Percentiles rank a stretch among this genome's conserved stretches.
Conservation (phyloP, 2,329 filamentous ascomycete species). For the Arthrobotrys sphaeroides region DNA sequence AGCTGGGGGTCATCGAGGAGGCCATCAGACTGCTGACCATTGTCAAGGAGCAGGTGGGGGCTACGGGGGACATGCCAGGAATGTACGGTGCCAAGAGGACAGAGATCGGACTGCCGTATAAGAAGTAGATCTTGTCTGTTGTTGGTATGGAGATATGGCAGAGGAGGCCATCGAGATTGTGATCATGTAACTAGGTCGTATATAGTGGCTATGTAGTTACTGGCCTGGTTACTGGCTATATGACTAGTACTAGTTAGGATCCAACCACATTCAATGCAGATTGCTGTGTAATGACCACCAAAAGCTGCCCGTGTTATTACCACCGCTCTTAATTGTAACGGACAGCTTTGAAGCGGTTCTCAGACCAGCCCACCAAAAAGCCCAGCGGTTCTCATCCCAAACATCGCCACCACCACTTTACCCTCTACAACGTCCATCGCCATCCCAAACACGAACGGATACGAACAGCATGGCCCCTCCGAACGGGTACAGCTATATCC, state of each 20-base stretch:
- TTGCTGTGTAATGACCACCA: no score
- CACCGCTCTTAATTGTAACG: no score
- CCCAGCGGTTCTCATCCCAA: constrained; percentile 28
- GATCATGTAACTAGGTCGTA: not conserved
- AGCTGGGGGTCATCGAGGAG: constrained; percentile 72
- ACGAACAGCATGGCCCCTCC: not conserved
- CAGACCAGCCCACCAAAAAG: constrained; percentile 4
- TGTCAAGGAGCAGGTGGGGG: constrained; percentile 75
- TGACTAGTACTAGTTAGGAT: no score
- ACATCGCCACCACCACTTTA: not conserved
- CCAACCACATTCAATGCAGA: no score
- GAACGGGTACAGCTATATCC: constrained; percentile 1
- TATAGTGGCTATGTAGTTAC: not conserved
- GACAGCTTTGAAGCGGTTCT: constrained; percentile 1
- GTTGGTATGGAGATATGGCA: not conserved
- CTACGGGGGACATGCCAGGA: constrained; percentile 70
- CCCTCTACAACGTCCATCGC: not conserved
- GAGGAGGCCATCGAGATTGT: not conserved
- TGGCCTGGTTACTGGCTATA: no score
- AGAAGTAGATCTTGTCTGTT: constrained; percentile 16
- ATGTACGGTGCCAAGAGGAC: constrained; percentile 50
- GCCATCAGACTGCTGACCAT: constrained; percentile 74
- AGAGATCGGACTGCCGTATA: constrained; percentile 38
- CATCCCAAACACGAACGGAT: not conserved
- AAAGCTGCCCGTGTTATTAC: no score